A percentile compares a stretch with the other conserved stretches of the same genome.
These are phyloP conservation scores for Magnolia sinica DNA, from an alignment of 164 flowering plant genomes.

Conservation along the genomic window DNA sequence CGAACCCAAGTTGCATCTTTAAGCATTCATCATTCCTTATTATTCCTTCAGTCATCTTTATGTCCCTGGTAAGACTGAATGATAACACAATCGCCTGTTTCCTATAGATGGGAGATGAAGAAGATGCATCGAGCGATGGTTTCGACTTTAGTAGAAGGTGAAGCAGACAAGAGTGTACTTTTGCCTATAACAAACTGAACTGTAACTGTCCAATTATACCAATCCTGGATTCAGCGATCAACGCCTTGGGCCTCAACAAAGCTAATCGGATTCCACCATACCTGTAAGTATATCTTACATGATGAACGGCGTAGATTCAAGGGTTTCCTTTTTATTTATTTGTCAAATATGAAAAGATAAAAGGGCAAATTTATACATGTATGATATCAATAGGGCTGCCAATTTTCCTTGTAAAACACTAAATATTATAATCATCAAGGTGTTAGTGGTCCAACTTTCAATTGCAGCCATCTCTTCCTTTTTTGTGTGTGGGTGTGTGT, in stretches of 20 bases:
- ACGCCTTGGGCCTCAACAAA: background rate
- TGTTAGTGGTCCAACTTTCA: too few species aligned
- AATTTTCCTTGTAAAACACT: background rate
- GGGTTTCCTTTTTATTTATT: background rate
- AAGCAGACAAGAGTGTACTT: background rate
- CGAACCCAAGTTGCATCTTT: too few species aligned
- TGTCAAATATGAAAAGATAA: background rate
- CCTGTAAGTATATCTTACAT: constrained; percentile 3
- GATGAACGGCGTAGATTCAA: too few species aligned
- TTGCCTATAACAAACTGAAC: background rate
- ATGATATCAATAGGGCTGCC: constrained; percentile 32
- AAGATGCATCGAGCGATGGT: background rate
- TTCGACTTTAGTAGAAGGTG: background rate
- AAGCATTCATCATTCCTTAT: too few species aligned
- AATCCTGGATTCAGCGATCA: background rate
- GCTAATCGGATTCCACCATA: background rate
- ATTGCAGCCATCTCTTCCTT: too few species aligned
- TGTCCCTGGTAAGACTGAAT: background rate
- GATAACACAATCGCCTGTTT: background rate
- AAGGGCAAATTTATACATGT: background rate
- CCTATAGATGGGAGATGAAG: constrained; percentile 1
- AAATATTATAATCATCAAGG: background rate
- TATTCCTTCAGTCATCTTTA: background rate
- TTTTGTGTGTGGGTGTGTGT: too few species aligned
- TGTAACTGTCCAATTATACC: background rate